Evolutionary conservation across 305 asterid genomes (phyloP), one percentile per base, ranked within the genome.

Genomic region (Lippia alba): DNA sequence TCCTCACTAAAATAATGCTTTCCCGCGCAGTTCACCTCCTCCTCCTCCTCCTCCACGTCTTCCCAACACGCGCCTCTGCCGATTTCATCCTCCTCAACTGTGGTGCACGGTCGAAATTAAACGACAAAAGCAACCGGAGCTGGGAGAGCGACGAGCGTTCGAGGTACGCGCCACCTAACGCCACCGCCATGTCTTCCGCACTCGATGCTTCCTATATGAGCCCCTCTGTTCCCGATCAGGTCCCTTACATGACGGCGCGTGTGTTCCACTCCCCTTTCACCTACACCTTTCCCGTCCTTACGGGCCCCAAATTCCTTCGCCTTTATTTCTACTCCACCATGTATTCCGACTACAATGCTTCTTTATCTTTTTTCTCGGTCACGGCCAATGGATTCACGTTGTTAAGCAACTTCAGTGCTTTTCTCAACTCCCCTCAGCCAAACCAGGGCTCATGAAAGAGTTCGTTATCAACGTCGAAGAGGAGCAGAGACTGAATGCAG

Each of bases 251-350:
- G 41, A 74, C 75, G 9, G 90, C 85, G 14, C 85, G 90, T 15
- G 60, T 86, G 12, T 67, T 78, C 59, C 66, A 0, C 6, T 81
- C 81, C 33, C 40, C 65, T 1, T 82, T 81, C 79, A 74, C 79
- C 16, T 88, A 86, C 72, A 41, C 66, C 4, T 86, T 88, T 49
- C 85, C 81, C 0, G 55, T 86, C 64, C 55, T 65, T 8, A 3
- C 60, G 0, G 91, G 92, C 49, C 64, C 70, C 3, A 84, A 84
- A 60, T 81, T 86, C 83, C 68, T 88, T 34, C 90, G 95, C 68
- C 85, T 88, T 33, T 81, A 88, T 72, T 88, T 88, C 76, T 73
- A 78, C 77, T 75, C 90, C 0, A 60, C 39, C 67, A 17, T 32
- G 12, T 86, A 81, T 80, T 34, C 81, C 64, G 53, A 8, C 61